These are phyloP conservation scores for Melaleuca quinquenervia DNA, from an alignment of 345 rosid species.

Conservation along the genomic window DNA sequence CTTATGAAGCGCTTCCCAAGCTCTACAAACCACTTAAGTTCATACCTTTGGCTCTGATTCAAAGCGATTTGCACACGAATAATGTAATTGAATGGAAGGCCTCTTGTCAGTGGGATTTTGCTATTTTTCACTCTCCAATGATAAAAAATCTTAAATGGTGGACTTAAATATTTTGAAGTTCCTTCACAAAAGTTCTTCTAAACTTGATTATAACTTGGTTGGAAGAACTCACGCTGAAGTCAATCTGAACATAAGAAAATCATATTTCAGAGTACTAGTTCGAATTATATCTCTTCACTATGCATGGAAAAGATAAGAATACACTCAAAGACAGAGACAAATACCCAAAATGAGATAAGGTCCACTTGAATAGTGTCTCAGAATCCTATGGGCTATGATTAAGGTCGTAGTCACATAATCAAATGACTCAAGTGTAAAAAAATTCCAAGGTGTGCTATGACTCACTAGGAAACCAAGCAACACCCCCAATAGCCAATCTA, in stretches of 20 bases:
- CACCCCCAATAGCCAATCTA: neutral
- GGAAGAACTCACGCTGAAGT: neutral
- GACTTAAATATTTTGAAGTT: neutral
- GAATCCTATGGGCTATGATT: too few species aligned
- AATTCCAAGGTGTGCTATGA: too few species aligned
- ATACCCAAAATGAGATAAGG: neutral
- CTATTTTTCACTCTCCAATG: neutral
- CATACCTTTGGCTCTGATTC: neutral
- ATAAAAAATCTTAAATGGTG: neutral
- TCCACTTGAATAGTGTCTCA: neutral
- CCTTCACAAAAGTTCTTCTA: neutral
- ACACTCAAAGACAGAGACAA: neutral
- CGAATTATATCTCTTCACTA: neutral
- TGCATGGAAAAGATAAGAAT: neutral
- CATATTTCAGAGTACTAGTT: neutral
- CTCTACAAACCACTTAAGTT: neutral
- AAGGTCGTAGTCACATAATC: too few species aligned
- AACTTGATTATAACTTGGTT: neutral
- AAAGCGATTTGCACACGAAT: neutral
- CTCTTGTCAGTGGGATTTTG: neutral
- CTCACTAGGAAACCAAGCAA: too few species aligned
- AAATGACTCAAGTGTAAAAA: too few species aligned
- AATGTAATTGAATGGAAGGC: neutral
- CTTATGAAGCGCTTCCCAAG: neutral
- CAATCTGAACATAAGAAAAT: neutral